phyloP scores from a whole-genome alignment of 345 rosid species.

The Hypericum perforatum region DNA sequence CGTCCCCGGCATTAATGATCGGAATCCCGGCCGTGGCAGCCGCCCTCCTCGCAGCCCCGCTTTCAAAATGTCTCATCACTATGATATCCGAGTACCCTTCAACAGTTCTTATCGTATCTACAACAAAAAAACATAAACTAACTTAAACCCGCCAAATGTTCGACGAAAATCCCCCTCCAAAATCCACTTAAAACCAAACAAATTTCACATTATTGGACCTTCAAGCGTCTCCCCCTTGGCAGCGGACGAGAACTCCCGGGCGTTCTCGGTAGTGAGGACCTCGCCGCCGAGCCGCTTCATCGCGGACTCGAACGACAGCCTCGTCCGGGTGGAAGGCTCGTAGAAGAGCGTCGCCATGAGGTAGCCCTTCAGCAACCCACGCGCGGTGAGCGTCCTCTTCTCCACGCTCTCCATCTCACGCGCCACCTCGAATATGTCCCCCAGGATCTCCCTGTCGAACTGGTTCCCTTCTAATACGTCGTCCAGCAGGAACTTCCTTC shows the following conservation, averaged over 20 bases:
- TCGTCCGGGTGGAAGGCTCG: conserved; percentile 93
- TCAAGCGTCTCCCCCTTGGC: conserved; percentile 98
- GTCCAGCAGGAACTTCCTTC: conserved; percentile 61
- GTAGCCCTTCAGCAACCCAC: conserved; percentile 75
- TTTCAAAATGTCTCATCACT: conserved; percentile 93
- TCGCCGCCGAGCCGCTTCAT: conserved; percentile 95
- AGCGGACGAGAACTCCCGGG: conserved; percentile 88
- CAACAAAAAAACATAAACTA: conserved; percentile 16
- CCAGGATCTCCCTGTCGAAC: conserved; percentile 68
- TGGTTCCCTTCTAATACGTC: conserved; percentile 94
- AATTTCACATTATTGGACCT: conserved; percentile 27
- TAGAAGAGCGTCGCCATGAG: conserved; percentile 92
- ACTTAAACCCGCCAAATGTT: background rate
- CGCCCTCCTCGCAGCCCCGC: conserved; percentile 91
- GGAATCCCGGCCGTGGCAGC: conserved; percentile 82
- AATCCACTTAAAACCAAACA: background rate
- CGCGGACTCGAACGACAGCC: conserved; percentile 97
- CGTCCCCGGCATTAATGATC: conserved; percentile 92
- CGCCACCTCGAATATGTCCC: conserved; percentile 71
- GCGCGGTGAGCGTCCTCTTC: conserved; percentile 48
- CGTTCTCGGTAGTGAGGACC: conserved; percentile 92
- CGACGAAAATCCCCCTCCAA: background rate
- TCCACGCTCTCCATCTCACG: conserved; percentile 77
- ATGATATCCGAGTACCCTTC: conserved; percentile 90
- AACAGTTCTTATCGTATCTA: conserved; percentile 85